Evolutionary conservation across 768 basidiomycete genomes (phyloP).

Genomic region (Serpula lacrymans): DNA sequence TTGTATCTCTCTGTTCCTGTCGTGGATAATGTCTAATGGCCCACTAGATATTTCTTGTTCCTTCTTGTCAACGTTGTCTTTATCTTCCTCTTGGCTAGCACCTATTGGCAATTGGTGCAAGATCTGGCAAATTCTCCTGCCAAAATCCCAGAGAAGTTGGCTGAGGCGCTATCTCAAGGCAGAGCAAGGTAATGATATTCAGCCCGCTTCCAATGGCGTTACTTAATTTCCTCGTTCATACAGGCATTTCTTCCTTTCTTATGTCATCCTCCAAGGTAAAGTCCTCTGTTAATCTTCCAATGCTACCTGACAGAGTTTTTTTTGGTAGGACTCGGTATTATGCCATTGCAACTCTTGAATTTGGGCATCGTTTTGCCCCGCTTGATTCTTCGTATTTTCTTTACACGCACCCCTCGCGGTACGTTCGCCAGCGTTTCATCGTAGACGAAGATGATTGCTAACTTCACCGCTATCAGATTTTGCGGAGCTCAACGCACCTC

Average conservation of each 20-base stretch:
- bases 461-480: constrained; percentile 68
- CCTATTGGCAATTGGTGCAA: constrained; percentile 86
- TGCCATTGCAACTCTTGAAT: constrained; percentile 94
- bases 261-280: constrained; percentile 79
- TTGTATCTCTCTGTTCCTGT: constrained; percentile 17
- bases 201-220: constrained; percentile 8
- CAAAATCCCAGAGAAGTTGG: constrained; percentile 92
- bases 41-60: constrained; percentile 84
- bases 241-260: constrained; percentile 81
- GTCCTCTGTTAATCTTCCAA: not conserved
- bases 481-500: constrained; percentile 94
- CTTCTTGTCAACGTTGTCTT: constrained; percentile 90
- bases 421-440: constrained; percentile 13
- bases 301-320: constrained; percentile 9
- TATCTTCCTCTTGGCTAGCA: constrained; percentile 88
- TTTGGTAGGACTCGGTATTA: constrained; percentile 74
- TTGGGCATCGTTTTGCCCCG: constrained; percentile 85
- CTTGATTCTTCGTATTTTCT: constrained; percentile 66
- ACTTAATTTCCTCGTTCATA: constrained; percentile 6
- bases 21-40: not conserved
- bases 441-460: not conserved
- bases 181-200: constrained; percentile 52
- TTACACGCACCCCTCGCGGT: constrained; percentile 92
- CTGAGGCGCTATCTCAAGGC: constrained; percentile 75
- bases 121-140: constrained; percentile 93